Evolutionary conservation across 78 protist genomes (phyloP), one percentile per base, ranked within the genome.

Genomic region (Dictyostelium citrinum): DNA sequence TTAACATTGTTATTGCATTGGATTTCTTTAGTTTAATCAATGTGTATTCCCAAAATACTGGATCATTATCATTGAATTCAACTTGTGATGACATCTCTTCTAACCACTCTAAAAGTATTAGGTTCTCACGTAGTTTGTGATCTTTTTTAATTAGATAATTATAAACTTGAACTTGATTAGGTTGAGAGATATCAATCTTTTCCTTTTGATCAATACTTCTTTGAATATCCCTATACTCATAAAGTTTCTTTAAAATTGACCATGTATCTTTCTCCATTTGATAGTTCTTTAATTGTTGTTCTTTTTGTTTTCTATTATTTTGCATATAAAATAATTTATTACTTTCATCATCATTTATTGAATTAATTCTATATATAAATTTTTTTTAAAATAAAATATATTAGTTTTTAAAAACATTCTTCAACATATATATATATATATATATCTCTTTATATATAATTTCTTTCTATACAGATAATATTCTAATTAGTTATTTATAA

Each of bases 241-340:
- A 88, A 17, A 88, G 27, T 49, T 67, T 76, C 33, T 37, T 41
- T 29, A 88, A 17, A 29, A 88, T 33, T 37, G 80, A 77, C 93
- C 93, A 88, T 29, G 93, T 88, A 78, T 88, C 61, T 58, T 88
- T 78, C 46, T 88, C 93, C 8, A 49, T 33, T 68, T 88, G 67
- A 76, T 43, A 58, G 20, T 24, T 39, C 16, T 76, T 78, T 45
- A 68, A 41, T 43, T 58, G 45, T 45, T 82, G 46, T 46, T 88
- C 93, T 39, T 68, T 76, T 29, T 88, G 61, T 8, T 78, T 88
- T 49, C 81, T 88, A 78, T 88, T 88, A 31, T 29, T 33, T 61
- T 84, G 78, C n/a, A 88, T 43, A 68, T 68, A 78, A 49, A 45
- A 88, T 74, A 37, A 22, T 79, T 64, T 76, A 8, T 88, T 83